Evolutionary conservation across 331 rosid species (phyloP).

Genomic region (Quercus phellos): DNA sequence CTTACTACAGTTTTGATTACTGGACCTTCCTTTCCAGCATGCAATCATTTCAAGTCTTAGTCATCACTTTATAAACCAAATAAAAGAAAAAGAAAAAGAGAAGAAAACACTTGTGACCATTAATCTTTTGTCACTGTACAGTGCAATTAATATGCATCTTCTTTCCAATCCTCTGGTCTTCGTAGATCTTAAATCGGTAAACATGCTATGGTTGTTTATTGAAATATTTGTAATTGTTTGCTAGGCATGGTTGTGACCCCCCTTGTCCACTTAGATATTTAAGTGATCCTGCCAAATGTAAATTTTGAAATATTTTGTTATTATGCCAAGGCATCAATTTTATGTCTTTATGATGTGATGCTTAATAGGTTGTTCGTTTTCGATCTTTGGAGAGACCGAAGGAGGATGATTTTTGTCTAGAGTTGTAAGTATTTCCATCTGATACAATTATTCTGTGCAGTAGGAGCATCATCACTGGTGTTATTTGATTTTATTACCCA

Average conservation of each 20-base stretch:
- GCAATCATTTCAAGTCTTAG: background rate
- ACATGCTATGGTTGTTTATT: background rate
- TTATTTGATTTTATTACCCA: background rate
- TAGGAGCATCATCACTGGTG: background rate
- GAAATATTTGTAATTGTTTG: background rate
- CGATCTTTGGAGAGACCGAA: slow-evolving; percentile 83
- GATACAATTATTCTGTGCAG: background rate
- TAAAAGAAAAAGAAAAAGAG: background rate
- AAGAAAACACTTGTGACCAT: background rate
- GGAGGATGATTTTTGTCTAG: slow-evolving; percentile 80
- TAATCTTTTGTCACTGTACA: background rate
- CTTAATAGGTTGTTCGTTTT: slow-evolving; percentile 75
- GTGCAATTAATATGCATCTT: background rate
- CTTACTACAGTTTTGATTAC: background rate
- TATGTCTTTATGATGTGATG: slow-evolving; percentile 13
- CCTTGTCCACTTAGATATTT: background rate
- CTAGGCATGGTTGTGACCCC: background rate
- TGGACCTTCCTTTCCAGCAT: background rate
- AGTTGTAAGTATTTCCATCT: slow-evolving; percentile 54
- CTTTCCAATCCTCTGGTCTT: background rate
- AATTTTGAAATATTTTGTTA: background rate
- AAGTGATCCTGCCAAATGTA: background rate
- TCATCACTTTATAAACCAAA: background rate
- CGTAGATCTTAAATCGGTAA: background rate
- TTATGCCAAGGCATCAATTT: background rate